A percentile compares a stretch with the other conserved stretches of the same genome.
Evolutionary conservation across 2,329 filamentous ascomycete genomes (phyloP).

Genomic region (Alternaria tenuissima): DNA sequence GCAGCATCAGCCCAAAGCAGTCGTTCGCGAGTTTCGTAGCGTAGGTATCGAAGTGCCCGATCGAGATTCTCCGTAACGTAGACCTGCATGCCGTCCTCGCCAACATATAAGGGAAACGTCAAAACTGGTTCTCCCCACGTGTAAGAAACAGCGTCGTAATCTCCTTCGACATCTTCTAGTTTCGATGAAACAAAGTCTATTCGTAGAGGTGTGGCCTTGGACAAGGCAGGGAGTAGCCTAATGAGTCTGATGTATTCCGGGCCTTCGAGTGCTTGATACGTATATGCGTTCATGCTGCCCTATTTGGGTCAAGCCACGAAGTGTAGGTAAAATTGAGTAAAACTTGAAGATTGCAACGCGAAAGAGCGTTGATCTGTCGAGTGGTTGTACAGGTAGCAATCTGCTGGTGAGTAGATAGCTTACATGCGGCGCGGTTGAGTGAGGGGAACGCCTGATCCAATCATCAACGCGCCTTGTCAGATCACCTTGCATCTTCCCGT

Average conservation of each 20-base stretch:
- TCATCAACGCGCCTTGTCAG: too few relatives aligned
- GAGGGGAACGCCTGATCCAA: too few relatives aligned
- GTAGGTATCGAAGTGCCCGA: slow-evolving; percentile 8
- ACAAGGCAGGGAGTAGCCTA: too few relatives aligned
- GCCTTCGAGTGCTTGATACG: not conserved
- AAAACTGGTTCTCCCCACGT: slow-evolving; percentile 14
- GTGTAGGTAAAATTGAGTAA: too few relatives aligned
- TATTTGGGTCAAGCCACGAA: not conserved
- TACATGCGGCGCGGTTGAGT: too few relatives aligned
- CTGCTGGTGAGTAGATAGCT: too few relatives aligned
- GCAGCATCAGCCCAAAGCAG: too few relatives aligned
- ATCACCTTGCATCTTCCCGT: too few relatives aligned
- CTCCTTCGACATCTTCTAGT: not conserved
- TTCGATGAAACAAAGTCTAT: not conserved
- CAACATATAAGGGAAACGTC: not conserved
- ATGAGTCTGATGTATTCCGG: not conserved
- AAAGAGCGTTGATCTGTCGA: too few relatives aligned
- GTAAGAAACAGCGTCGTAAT: slow-evolving; percentile 23
- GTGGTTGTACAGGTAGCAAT: too few relatives aligned
- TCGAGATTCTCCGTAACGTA: slow-evolving; percentile 16
- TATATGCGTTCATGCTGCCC: not conserved
- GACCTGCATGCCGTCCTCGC: not conserved
- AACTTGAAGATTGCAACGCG: too few relatives aligned
- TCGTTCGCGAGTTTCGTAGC: not conserved
- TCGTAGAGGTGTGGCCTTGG: not conserved